Conservation (phyloP, 2,329 filamentous ascomycete genomes). For the Ophiostoma perfectum region DNA sequence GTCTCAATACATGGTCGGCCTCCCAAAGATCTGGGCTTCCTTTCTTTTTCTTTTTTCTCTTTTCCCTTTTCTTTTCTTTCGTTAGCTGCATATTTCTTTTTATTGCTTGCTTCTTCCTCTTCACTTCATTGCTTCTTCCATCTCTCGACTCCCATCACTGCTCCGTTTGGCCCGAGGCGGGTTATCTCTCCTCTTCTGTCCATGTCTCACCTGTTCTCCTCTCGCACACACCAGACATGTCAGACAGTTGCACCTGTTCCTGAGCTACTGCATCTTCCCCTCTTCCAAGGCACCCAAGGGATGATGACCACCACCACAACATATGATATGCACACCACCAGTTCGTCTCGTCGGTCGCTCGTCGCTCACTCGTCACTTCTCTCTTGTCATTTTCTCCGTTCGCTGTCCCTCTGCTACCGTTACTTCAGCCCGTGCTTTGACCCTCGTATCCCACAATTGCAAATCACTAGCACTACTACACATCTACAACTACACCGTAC, state of each 20-base stretch:
- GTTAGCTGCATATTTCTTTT: background rate
- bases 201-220: background rate
- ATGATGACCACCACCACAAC: constrained; percentile 8
- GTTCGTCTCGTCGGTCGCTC: no score
- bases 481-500: background rate
- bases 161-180: background rate
- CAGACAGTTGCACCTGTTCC: background rate
- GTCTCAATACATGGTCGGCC: background rate
- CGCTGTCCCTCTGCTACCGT: no score
- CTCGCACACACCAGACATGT: background rate
- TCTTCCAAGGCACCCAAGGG: constrained; percentile 10
- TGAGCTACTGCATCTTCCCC: constrained; percentile 6
- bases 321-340: constrained; percentile 9
- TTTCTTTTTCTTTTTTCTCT: background rate
- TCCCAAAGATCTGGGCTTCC: background rate
- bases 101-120: background rate
- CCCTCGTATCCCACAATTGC: background rate
- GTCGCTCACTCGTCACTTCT: no score
- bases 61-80: background rate
- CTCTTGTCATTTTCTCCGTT: no score
- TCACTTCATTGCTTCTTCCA: background rate
- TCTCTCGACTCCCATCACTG: background rate
- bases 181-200: constrained; percentile 6
- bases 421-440: no score
- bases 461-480: background rate